Base-by-base conservation (phyloP, 495 filamentous ascomycete species). In the Saxophila tyrrhenica region DNA sequence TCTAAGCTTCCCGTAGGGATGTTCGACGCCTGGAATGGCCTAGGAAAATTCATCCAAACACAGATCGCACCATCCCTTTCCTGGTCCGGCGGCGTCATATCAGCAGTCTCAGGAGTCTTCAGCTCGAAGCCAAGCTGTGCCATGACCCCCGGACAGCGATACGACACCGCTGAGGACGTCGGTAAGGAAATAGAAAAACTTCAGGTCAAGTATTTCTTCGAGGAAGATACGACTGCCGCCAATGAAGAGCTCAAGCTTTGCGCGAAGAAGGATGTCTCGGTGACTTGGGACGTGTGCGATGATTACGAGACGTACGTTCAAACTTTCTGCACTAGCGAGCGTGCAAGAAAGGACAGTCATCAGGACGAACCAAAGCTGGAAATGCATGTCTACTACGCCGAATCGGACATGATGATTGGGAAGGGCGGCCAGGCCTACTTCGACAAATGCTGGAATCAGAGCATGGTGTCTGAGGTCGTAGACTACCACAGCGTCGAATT, bases 371-470 rank as follows among this genome's bases (percentile, higher is more conserved):
- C 7, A 5, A 62, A 48, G 42, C 35, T 62, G 38, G 51, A 29
- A 13, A 32, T 62, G 7, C 24, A 52, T 2, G 38, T 39, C 3
- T 59, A 50, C 57, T 62, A 50, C 22, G 59, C 50, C 15, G 59
- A 50, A 24, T 47, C 46, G 2, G 59, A 62, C 39, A 25, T 62
- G 7, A 62, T 62, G 59, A 59, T 62, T 25, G 59, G 50, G 13
- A 42, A 52, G 24, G 50, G 39, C 5, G 59, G 59, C 13, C 9
- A 38, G 29, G 2, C 11, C 29, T 62, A 62, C 38, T 59, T 59
- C 25, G 47, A 62, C 43, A n/a, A 53, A 35, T 62, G 59, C 38
- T 62, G 50, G 51, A 20, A 24, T 22, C 44, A 50, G 23, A 42
- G n/a, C 35, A 50, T 35, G 8, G 57, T 62, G 16, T 10, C n/a